These are phyloP conservation scores for Citrus mangshanensis DNA, from an alignment of 345 rosid species.

Conservation along the genomic window DNA sequence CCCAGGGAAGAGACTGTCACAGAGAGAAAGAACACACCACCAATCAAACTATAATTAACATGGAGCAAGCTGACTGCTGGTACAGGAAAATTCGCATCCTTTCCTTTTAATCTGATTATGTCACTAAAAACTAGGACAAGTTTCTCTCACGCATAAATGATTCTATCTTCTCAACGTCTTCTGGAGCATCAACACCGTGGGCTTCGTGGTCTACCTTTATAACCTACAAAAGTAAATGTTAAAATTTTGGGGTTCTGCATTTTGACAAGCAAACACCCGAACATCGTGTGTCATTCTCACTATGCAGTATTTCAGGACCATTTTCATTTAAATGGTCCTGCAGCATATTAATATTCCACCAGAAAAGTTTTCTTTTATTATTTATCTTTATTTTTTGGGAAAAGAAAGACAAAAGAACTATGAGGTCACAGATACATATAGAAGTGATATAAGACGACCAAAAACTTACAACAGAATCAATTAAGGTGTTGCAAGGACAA, in stretches of 20 bases:
- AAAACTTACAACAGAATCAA: neutral
- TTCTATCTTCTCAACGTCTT: slow-evolving; percentile 84
- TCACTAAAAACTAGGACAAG: slow-evolving; percentile 35
- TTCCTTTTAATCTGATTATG: neutral
- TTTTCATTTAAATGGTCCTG: neutral
- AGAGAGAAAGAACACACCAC: neutral
- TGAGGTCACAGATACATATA: no score
- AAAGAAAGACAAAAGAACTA: no score
- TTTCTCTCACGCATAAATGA: slow-evolving; percentile 68
- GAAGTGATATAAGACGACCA: neutral
- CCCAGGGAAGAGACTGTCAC: neutral
- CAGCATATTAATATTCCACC: neutral
- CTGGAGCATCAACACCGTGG: slow-evolving; percentile 83
- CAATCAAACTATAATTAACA: neutral
- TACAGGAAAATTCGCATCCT: neutral
- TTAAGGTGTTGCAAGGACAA: neutral
- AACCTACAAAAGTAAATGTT: slow-evolving; percentile 42
- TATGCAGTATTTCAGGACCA: neutral
- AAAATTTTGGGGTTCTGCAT: neutral
- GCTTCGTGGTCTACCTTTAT: slow-evolving; percentile 92
- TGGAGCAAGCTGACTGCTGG: neutral
- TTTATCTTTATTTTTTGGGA: no score
- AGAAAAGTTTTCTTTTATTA: neutral
- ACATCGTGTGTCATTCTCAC: neutral
- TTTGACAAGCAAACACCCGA: neutral